These are phyloP conservation scores for Aegilops sharonensis DNA, from an alignment of 176 grass and related monocot genomes.

Conservation along the genomic window DNA sequence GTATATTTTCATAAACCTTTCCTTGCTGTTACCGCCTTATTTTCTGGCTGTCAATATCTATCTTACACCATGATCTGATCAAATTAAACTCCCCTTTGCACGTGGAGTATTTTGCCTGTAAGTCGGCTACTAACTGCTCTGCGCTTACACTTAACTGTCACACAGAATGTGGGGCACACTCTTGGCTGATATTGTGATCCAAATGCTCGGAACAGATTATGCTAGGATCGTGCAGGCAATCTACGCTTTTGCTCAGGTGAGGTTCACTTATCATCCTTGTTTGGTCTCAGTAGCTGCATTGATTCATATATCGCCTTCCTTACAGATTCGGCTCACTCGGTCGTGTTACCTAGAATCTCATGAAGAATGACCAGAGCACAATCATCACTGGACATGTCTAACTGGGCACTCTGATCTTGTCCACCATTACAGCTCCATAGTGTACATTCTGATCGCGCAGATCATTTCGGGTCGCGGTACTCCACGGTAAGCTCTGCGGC, in stretches of 20 bases:
- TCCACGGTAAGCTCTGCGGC: not conserved
- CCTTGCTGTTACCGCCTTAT: not conserved
- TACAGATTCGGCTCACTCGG: conserved; percentile 59
- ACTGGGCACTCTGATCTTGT: not conserved
- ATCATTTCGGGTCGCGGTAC: not conserved
- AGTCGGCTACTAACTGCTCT: not conserved
- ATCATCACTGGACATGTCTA: not conserved
- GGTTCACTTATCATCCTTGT: not conserved
- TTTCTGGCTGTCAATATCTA: not conserved
- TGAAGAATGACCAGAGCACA: conserved; percentile 13
- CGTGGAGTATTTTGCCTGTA: not conserved
- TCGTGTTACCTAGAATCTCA: conserved; percentile 29
- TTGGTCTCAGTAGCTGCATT: not conserved
- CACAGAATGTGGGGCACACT: conserved; percentile 96
- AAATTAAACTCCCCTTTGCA: not conserved
- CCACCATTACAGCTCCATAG: not conserved
- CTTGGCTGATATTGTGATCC: conserved; percentile 93
- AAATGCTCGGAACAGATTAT: conserved; percentile 97
- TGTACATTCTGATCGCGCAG: conserved; percentile 12
- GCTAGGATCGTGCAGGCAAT: conserved; percentile 91
- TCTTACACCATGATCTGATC: not conserved
- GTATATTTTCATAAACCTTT: not conserved
- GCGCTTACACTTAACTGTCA: not conserved
- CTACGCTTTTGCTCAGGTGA: conserved; percentile 90
- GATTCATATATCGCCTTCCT: not conserved